Percentiles rank a stretch among this genome's conserved stretches.
phyloP scores from a whole-genome alignment of 2,329 filamentous ascomycete genomes.

The Coniochaeta prunicola region DNA sequence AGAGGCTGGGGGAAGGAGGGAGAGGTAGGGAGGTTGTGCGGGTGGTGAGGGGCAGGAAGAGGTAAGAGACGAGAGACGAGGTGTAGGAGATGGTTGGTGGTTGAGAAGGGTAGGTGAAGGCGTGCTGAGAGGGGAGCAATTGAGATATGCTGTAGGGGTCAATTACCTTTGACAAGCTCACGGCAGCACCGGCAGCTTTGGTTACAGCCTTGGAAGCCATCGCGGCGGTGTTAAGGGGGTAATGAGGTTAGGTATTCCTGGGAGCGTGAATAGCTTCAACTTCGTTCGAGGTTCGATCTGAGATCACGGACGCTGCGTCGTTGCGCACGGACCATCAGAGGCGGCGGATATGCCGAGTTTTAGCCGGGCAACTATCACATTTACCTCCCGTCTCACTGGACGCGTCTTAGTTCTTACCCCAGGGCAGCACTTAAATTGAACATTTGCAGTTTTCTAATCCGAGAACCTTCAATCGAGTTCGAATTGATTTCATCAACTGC shows the following conservation, averaged over 20 bases:
- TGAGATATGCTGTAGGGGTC: constrained; percentile 9
- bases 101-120: background rate
- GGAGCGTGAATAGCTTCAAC: background rate
- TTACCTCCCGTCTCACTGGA: background rate
- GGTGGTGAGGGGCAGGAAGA: too few relatives aligned
- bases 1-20: background rate
- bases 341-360: constrained; percentile 2
- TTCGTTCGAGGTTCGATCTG: background rate
- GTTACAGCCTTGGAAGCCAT: constrained; percentile 57
- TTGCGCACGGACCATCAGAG: background rate
- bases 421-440: too few relatives aligned
- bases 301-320: background rate
- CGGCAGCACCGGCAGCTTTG: constrained; percentile 46
- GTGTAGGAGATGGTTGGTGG: too few relatives aligned
- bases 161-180: constrained; percentile 53
- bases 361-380: constrained; percentile 3
- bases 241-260: constrained; percentile 4
- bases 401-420: background rate
- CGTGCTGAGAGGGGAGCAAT: constrained; percentile 2
- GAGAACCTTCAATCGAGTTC: too few relatives aligned
- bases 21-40: background rate
- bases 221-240: constrained; percentile 22
- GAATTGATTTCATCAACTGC: too few relatives aligned
- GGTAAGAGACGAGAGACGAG: too few relatives aligned
- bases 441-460: too few relatives aligned